Base-by-base conservation (phyloP, 2,329 filamentous ascomycete genomes). In the Sclerotinia nivalis region DNA sequence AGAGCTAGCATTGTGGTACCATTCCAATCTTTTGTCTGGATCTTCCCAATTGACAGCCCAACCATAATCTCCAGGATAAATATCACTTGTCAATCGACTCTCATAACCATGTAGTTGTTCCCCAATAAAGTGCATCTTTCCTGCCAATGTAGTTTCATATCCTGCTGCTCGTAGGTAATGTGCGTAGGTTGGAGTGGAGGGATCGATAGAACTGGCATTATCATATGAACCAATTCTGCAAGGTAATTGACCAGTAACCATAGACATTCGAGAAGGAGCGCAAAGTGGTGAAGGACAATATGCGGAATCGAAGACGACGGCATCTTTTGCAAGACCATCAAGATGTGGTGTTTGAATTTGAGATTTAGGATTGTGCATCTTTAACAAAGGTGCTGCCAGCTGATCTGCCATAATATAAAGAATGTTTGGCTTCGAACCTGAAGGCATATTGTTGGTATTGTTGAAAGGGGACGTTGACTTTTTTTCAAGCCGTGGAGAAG, bases 331-430 rank as follows among this genome's bases (percentile, higher is more conserved):
- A 73, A 97, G 86, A 66, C 88, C 87, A 81, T 97, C 93, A 71
- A 97, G 87, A 82, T 97, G 90, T 61, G 94, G 94, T 0, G 94
- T 97, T 82, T 93, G 92, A 85, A 97, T 97, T 79, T 92, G 91
- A 1, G 93, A 97, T 66, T 91, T 85, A 59, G 89, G 87, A 80
- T 97, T 94, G 84, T 97, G 93, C 84, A 97, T 95, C 83, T 93
- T 95, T 75, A 97, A 88, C 75, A 94, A 87, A 25, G 94, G 94
- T 40, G 94, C 94, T 25, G 94, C 92, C 80, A 97, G 88, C 83
- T 97, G 94, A 82, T 97, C 94, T 68, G 94, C 94, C 93, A 97
- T 97, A 83, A 97, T 96, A 84, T 96, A 97, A 60, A 94, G 85
- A 75, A 95, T 92, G 81, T 94, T 94, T 72, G 91, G 91, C 79